Conservation (phyloP, 352 stramenopile species). For the Saprolegnia diclina region DNA sequence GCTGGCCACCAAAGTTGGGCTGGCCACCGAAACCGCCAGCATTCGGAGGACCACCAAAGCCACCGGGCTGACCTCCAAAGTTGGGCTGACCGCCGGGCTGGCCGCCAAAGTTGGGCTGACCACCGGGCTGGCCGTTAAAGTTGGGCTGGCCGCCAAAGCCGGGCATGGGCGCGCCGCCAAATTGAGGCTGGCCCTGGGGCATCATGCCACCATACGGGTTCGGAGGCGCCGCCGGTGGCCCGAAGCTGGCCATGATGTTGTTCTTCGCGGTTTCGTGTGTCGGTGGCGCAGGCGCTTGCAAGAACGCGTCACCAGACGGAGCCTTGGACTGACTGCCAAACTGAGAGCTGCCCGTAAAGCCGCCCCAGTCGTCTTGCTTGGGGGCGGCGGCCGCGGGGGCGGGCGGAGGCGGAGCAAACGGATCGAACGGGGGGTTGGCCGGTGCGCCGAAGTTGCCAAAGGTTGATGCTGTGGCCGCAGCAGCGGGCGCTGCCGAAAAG, state of each 20-base stretch:
- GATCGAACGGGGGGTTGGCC: conserved; percentile 33
- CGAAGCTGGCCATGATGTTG: conserved; percentile 86
- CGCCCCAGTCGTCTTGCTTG: conserved; percentile 69
- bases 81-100: not conserved
- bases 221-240: conserved; percentile 28
- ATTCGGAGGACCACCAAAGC: not conserved
- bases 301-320: conserved; percentile 45
- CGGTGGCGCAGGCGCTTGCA: conserved; percentile 32
- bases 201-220: conserved; percentile 33
- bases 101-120: conserved; percentile 9
- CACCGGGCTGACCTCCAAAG: not conserved
- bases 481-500: conserved; percentile 29
- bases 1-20: not conserved
- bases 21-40: not conserved
- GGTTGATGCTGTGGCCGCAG: conserved; percentile 50
- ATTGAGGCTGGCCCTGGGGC: conserved; percentile 2
- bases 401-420: conserved; percentile 29
- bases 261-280: conserved; percentile 69
- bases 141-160: not conserved
- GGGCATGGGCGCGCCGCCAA: not conserved
- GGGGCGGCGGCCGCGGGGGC: conserved; percentile 29
- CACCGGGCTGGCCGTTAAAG: conserved; percentile 1
- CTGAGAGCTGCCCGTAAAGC: conserved; percentile 56
- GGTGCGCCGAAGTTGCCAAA: conserved; percentile 77
- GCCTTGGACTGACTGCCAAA: conserved; percentile 26